A percentile compares a stretch with the other conserved stretches of the same genome.
Conservation (phyloP, 2,329 filamentous ascomycete genomes). For the Pseudogymnoascus sp. region DNA sequence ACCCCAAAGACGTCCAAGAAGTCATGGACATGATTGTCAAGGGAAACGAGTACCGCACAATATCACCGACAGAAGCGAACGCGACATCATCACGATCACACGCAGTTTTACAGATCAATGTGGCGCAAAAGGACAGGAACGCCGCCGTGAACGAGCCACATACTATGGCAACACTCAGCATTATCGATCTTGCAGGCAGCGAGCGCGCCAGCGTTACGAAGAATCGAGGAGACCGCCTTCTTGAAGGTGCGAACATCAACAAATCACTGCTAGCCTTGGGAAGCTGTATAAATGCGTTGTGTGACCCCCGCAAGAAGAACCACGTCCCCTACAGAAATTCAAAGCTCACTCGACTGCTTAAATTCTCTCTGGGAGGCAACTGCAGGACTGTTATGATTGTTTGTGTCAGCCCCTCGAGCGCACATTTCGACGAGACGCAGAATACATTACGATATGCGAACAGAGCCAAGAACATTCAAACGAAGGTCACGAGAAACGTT, state of each 20-base stretch:
- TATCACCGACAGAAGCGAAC: conserved; percentile 94
- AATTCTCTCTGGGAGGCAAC: conserved; percentile 94
- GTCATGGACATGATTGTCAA: conserved; percentile 99
- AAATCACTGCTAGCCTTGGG: conserved; percentile 91
- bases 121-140: conserved; percentile 89
- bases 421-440: conserved; percentile 95
- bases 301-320: conserved; percentile 81
- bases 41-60: conserved; percentile 89
- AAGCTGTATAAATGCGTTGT: conserved; percentile 96
- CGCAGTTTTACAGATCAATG: conserved; percentile 92
- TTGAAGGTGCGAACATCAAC: conserved; percentile 98
- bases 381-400: conserved; percentile 99
- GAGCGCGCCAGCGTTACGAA: conserved; percentile 95
- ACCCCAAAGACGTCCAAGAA: conserved; percentile 82
- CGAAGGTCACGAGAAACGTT: conserved; percentile 97
- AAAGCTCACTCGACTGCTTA: conserved; percentile 87
- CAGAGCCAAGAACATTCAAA: conserved; percentile 98
- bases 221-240: conserved; percentile 81
- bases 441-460: conserved; percentile 97
- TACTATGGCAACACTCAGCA: conserved; percentile 95
- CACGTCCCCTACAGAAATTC: conserved; percentile 97
- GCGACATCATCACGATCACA: conserved; percentile 96
- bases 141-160: conserved; percentile 88
- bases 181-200: conserved; percentile 93
- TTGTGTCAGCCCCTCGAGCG: conserved; percentile 91